Evolutionary conservation across 2,329 filamentous ascomycete species (phyloP).

Genomic region (Phyllosticta citriasiana): DNA sequence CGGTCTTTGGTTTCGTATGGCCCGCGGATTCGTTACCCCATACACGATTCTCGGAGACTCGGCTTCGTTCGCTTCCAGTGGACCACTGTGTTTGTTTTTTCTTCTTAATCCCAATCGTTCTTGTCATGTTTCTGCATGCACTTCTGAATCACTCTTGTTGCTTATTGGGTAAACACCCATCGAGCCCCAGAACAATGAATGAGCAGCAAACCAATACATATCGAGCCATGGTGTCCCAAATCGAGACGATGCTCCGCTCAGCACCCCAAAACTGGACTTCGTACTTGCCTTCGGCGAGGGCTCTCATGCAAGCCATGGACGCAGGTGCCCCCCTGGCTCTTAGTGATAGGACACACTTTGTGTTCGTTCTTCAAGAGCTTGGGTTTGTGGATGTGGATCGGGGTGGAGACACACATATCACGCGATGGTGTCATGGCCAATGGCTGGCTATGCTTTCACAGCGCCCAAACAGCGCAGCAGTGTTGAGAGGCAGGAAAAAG

Average conservation of each 20-base stretch:
- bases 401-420: slow-evolving; percentile 36
- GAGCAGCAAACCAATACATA: slow-evolving; percentile 3
- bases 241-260: slow-evolving; percentile 23
- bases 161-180: background rate
- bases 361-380: slow-evolving; percentile 39
- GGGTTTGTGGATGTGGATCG: slow-evolving; percentile 40
- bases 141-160: background rate
- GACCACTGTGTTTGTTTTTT: background rate
- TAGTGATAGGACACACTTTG: slow-evolving; percentile 23
- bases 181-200: background rate
- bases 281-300: slow-evolving; percentile 22
- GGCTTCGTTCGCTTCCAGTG: background rate
- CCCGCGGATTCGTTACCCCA: background rate
- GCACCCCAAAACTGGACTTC: slow-evolving; percentile 21
- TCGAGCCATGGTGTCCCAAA: slow-evolving; percentile 20
- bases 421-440: slow-evolving; percentile 40
- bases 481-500: slow-evolving; percentile 31
- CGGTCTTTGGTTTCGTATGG: background rate
- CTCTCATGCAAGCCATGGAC: slow-evolving; percentile 31
- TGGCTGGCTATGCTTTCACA: slow-evolving; percentile 37
- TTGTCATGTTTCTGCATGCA: background rate
- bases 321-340: slow-evolving; percentile 29
- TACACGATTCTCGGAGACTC: background rate
- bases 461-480: slow-evolving; percentile 34
- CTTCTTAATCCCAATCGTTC: background rate